Evolutionary conservation across 768 basidiomycete species (phyloP), one percentile per base, ranked within the genome.

Genomic region (Pleurotus djamor): DNA sequence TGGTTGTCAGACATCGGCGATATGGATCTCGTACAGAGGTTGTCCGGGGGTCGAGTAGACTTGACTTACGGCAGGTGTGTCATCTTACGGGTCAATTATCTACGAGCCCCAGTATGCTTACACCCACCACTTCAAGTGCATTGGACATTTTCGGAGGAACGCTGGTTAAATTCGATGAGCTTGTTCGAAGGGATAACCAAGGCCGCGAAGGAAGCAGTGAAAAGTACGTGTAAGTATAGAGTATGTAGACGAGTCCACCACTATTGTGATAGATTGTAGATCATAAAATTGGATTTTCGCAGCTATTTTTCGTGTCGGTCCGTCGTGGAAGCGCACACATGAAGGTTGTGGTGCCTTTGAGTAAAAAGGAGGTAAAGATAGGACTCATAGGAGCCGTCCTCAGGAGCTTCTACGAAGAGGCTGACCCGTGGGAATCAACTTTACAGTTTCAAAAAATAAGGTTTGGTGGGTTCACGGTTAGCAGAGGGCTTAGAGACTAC

Each of bases 41-140:
- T 98, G 4, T 96, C 94, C 4, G 71, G 71, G 14, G 97, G 97
- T 14, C 87, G 82, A 51, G 93, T 98, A 13, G 92, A 94, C 69
- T 72, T 96, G 64, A 96, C 93, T 6, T 96, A 83, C 65, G 93
- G 93, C 63, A 92, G 90, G 88, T 89, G 60, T 8, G 43, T 38
- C 2, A 13, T 14, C 36, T 49, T 32, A 12, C 12, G 36, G 6
- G 32, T 13, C 13, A n/a, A n/a, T n/a, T n/a, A n/a, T n/a, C n/a
- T n/a, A n/a, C 48, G 14, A 52, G 16, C 48, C 50, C 14, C 59
- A 33, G 28, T 16, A 16, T 5, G 38, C 38, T 12, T 51, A 78
- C 77, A 60, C 70, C 28, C 17, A 21, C 28, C 45, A 5, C 41
- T 17, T 16, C 14, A 54, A 83, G 82, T 60, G 71, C 89, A 10